Base-by-base conservation (phyloP, 371 early-diverging fungal species). In the Actinomortierella ambigua region DNA sequence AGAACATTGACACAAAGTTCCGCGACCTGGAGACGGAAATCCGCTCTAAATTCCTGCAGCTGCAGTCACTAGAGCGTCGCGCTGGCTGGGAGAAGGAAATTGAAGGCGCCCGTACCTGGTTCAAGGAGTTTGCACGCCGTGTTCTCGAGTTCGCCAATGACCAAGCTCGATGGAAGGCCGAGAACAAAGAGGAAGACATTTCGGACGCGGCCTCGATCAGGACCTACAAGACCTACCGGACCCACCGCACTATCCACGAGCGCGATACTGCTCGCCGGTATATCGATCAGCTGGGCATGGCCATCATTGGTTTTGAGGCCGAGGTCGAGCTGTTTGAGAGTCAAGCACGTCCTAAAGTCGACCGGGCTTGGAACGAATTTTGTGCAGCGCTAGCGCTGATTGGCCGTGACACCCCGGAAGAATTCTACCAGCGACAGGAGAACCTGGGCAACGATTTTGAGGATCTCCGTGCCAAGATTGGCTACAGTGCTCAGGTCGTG, bases 171-270 rank as follows among this genome's bases (percentile, higher is more conserved):
- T 73, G 75, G 75, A 52, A 47, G 54, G 29, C 20, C 22, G 17
- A 5, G 54, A 52, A 11, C 44, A 41, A 26, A 8, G 61, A 67
- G 15, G 48, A 54, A 18, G 75, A 73, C 41, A 34, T 34, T 11
- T 34, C 34, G 11, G 75, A 73, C 27, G 54, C 47, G 9, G 52
- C 64, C 2, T 73, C 75, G 4, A 53, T 73, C 49, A 63, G 75
- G 0, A 67, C 75, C 1, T 48, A 59, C 43, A 34, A 34, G 34
- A 34, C 34, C 34, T 34, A 34, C 34, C 34, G 34, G 7, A 34
- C 34, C 34, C 34, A 34, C 34, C 55, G 68, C 11, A 73, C 75
- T 17, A 73, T 68, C 2, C 34, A 34, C 7, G 34, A 34, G 34
- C 34, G 34, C 34, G 34, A 34, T 11, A 68, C 75, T 18, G 63